These are phyloP conservation scores for Oryza glumipatula DNA, from an alignment of 176 grass and related monocot genomes.

Conservation along the genomic window DNA sequence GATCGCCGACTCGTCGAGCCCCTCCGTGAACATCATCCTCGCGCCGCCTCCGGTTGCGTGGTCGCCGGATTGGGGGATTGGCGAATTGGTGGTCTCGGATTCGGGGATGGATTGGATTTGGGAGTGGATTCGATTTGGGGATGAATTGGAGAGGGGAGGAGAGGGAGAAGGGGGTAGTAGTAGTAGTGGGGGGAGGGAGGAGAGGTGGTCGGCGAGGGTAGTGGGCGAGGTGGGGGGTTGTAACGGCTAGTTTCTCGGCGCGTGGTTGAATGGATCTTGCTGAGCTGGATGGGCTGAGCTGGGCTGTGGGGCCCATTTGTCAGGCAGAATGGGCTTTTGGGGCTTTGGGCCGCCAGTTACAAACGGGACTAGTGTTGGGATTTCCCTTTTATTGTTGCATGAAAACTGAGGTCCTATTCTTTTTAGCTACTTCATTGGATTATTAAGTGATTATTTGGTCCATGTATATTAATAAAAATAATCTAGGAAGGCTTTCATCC, in stretches of 20 bases:
- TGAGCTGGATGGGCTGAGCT: slow-evolving; percentile 5
- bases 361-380: neutral
- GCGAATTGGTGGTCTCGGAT: neutral
- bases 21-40: slow-evolving; percentile 89
- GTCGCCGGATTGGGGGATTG: neutral
- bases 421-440: too few species aligned
- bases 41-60: neutral
- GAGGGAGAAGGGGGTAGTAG: neutral
- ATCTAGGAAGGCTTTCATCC: too few species aligned
- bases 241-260: slow-evolving; percentile 71
- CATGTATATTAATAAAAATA: too few species aligned
- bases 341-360: neutral
- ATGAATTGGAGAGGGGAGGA: neutral
- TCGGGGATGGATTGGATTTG: neutral
- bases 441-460: too few species aligned
- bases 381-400: neutral
- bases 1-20: slow-evolving; percentile 91
- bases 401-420: too few species aligned
- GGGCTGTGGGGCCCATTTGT: neutral
- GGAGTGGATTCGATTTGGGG: neutral
- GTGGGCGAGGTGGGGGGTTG: slow-evolving; percentile 9
- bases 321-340: neutral
- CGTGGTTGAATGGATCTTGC: slow-evolving; percentile 46
- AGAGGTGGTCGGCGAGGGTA: slow-evolving; percentile 16
- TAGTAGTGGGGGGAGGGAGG: neutral